phyloP scores from a whole-genome alignment of 345 rosid genomes.

The Viola odorata region DNA sequence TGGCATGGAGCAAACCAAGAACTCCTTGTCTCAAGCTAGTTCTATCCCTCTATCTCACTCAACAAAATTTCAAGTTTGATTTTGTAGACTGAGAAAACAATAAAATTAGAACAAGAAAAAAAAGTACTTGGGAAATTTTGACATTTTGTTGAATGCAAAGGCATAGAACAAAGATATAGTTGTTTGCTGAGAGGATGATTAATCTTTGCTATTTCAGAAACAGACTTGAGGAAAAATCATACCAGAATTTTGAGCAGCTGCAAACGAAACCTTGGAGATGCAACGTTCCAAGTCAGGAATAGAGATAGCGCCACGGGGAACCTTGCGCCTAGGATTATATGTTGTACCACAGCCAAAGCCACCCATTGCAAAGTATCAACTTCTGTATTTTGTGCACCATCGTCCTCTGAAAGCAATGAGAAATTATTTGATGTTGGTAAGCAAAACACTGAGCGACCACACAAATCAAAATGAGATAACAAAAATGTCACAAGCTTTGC shows the following conservation, averaged over 20 bases:
- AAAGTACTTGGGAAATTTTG: too few species aligned
- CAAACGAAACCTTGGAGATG: slow-evolving; percentile 57
- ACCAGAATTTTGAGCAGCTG: slow-evolving; percentile 73
- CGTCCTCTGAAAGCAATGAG: slow-evolving; percentile 26
- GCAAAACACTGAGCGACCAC: too few species aligned
- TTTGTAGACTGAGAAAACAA: too few species aligned
- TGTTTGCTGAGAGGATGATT: too few species aligned
- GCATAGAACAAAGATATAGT: too few species aligned
- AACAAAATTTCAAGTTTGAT: too few species aligned
- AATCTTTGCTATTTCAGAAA: neutral
- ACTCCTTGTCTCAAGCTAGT: neutral
- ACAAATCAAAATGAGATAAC: too few species aligned
- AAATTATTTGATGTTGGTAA: too few species aligned
- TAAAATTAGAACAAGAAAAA: too few species aligned
- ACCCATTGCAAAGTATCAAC: slow-evolving; percentile 45
- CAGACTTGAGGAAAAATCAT: neutral
- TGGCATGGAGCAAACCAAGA: neutral
- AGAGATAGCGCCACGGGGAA: slow-evolving; percentile 61
- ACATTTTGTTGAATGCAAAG: too few species aligned
- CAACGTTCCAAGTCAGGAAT: slow-evolving; percentile 69
- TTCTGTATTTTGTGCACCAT: slow-evolving; percentile 27
- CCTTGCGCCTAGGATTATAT: slow-evolving; percentile 60
- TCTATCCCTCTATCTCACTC: too few species aligned
- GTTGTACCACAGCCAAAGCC: slow-evolving; percentile 77
- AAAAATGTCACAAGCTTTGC: too few species aligned